These are phyloP conservation scores for Umbilicaria muhlenbergii DNA, from an alignment of 495 filamentous ascomycete species.

Conservation along the genomic window DNA sequence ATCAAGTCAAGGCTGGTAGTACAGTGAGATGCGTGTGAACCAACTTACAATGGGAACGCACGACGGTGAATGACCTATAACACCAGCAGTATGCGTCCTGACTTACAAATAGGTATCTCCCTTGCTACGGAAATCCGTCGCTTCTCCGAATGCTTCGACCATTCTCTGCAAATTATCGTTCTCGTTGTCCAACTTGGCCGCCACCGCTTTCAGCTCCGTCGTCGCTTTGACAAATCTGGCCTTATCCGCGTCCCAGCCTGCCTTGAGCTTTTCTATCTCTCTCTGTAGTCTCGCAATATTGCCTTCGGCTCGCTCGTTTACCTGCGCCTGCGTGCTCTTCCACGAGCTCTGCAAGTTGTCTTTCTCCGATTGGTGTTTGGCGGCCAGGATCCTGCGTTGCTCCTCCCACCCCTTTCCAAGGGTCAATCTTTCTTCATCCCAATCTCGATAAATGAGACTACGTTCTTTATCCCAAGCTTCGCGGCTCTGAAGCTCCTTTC, in stretches of 20 bases:
- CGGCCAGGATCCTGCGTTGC: conserved; percentile 10
- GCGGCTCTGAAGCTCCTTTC: conserved; percentile 3
- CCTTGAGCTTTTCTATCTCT: conserved; percentile 32
- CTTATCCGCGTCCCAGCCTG: conserved; percentile 32
- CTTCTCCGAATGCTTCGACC: conserved; percentile 40
- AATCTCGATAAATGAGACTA: conserved; percentile 3
- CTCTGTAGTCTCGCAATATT: conserved; percentile 23
- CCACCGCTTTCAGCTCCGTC: conserved; percentile 33
- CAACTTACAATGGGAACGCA: conserved; percentile 4
- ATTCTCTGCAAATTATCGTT: conserved; percentile 42
- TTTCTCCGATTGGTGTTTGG: conserved; percentile 12
- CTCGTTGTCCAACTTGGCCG: conserved; percentile 35
- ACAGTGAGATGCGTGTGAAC: not conserved
- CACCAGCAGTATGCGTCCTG: not conserved
- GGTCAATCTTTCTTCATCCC: conserved; percentile 8
- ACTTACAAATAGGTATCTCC: conserved; percentile 52
- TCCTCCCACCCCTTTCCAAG: conserved; percentile 15
- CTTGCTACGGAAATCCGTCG: conserved; percentile 42
- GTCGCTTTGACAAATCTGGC: conserved; percentile 31
- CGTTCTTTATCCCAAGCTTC: conserved; percentile 12
- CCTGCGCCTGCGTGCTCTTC: conserved; percentile 16
- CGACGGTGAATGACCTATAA: conserved; percentile 1
- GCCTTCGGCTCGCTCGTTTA: conserved; percentile 23
- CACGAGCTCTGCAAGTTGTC: conserved; percentile 11
- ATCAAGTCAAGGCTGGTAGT: conserved; percentile 13